phyloP scores from a whole-genome alignment of 2,329 filamentous ascomycete species.

The Neocucurbitaria cava region DNA sequence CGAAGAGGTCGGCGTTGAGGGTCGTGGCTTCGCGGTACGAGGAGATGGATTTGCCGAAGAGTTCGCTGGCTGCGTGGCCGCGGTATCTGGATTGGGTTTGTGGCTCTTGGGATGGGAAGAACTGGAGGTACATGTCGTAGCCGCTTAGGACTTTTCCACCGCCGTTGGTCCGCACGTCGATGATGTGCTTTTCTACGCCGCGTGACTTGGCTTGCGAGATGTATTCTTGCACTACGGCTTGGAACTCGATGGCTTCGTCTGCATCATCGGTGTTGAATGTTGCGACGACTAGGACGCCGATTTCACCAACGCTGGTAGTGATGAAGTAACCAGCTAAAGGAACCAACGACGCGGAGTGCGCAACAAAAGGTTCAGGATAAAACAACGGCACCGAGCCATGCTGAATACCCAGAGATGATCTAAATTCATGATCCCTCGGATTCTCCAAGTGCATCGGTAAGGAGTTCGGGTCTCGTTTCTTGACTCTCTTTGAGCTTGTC shows the following conservation, averaged over 20 bases:
- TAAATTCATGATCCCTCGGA: constrained; percentile 37
- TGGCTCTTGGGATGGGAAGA: constrained; percentile 57
- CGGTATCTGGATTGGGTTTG: constrained; percentile 58
- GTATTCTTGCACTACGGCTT: constrained; percentile 51
- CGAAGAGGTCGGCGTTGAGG: constrained; percentile 33
- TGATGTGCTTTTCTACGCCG: constrained; percentile 65
- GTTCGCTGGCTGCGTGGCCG: constrained; percentile 45
- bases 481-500: constrained; percentile 21
- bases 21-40: constrained; percentile 17
- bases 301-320: constrained; percentile 48
- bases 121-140: constrained; percentile 59
- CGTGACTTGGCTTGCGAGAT: constrained; percentile 56
- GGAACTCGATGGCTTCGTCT: constrained; percentile 41
- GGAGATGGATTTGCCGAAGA: constrained; percentile 35
- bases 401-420: constrained; percentile 23
- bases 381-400: constrained; percentile 29
- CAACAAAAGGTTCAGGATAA: constrained; percentile 49
- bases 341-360: constrained; percentile 38
- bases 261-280: constrained; percentile 48
- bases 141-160: constrained; percentile 59
- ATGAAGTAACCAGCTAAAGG: constrained; percentile 57
- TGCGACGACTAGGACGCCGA: constrained; percentile 55
- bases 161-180: constrained; percentile 68
- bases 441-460: constrained; percentile 38
- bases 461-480: constrained; percentile 32